A percentile compares a stretch with the other conserved stretches of the same genome.
Conservation (phyloP, 139 green algal genomes). For the Nannochloris sp. region DNA sequence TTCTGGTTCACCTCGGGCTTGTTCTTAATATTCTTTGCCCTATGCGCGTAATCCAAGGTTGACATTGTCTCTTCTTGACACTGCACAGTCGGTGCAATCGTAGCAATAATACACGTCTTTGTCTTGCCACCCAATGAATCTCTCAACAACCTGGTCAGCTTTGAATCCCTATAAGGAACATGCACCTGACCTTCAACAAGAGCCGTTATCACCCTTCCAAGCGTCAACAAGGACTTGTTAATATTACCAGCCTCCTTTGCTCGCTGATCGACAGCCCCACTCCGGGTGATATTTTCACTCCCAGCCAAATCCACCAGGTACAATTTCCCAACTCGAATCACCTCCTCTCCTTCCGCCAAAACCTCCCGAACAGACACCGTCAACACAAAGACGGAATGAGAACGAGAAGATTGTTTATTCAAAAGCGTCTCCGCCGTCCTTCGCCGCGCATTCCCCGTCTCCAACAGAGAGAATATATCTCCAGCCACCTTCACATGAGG, state of each 20-base stretch:
- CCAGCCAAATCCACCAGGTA: slow-evolving; percentile 98
- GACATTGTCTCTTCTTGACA: slow-evolving; percentile 88
- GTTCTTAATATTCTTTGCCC: slow-evolving; percentile 98
- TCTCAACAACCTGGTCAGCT: slow-evolving; percentile 93
- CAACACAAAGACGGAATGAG: slow-evolving; percentile 67
- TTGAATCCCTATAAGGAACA: slow-evolving; percentile 83
- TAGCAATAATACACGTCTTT: slow-evolving; percentile 98
- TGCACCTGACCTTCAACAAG: slow-evolving; percentile 67
- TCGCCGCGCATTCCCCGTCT: slow-evolving; percentile 77
- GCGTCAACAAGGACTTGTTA: slow-evolving; percentile 92
- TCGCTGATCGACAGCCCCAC: slow-evolving; percentile 73
- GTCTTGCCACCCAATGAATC: slow-evolving; percentile 84
- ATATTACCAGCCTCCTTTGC: slow-evolving; percentile 92
- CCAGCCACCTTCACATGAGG: slow-evolving; percentile 70
- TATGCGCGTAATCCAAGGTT: slow-evolving; percentile 96
- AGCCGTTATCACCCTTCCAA: slow-evolving; percentile 94
- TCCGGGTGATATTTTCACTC: slow-evolving; percentile 88
- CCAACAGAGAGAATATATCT: slow-evolving; percentile 87
- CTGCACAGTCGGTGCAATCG: slow-evolving; percentile 81
- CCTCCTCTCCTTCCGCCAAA: slow-evolving; percentile 86
- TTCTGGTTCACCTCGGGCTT: slow-evolving; percentile 86
- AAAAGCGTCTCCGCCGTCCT: slow-evolving; percentile 90
- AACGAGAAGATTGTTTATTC: slow-evolving; percentile 95
- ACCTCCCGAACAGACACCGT: slow-evolving; percentile 77
- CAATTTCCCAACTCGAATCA: slow-evolving; percentile 96